Conservation (phyloP, 805 yeast species). For the Tetrapisispora pingtungensis region DNA sequence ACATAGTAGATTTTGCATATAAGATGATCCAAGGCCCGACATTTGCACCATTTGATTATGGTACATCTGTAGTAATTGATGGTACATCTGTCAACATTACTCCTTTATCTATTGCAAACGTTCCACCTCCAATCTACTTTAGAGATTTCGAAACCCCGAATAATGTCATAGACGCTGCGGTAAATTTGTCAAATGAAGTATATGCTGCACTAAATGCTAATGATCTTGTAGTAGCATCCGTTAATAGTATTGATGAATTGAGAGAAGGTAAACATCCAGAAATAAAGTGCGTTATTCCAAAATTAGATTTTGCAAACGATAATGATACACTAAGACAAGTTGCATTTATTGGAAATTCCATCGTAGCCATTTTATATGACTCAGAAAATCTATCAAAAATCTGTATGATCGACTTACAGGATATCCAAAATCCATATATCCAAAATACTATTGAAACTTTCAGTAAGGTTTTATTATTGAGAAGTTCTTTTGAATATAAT, state of each 20-base stretch:
- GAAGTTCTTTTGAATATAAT: conserved; percentile 44
- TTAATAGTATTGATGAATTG: conserved; percentile 36
- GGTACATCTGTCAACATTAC: conserved; percentile 64
- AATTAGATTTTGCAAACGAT: conserved; percentile 30
- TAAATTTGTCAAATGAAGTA: conserved; percentile 45
- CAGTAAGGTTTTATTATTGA: conserved; percentile 46
- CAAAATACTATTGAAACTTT: conserved; percentile 35
- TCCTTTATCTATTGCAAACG: conserved; percentile 74
- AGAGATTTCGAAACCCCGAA: conserved; percentile 49
- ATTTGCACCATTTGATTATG: conserved; percentile 56
- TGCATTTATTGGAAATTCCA: conserved; percentile 41
- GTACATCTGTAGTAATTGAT: conserved; percentile 74
- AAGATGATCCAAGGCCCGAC: conserved; percentile 61
- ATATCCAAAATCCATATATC: conserved; percentile 34
- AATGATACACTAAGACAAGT: conserved; percentile 52
- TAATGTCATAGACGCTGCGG: conserved; percentile 55
- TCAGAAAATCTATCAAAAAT: conserved; percentile 41
- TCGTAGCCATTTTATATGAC: conserved; percentile 54
- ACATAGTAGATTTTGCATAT: conserved; percentile 58
- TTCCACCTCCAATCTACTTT: conserved; percentile 88
- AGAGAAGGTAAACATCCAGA: conserved; percentile 40
- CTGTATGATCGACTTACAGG: conserved; percentile 39
- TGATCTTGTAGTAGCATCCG: conserved; percentile 37
- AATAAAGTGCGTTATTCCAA: conserved; percentile 26
- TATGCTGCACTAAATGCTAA: conserved; percentile 49